These are phyloP conservation scores for Daldinia loculata DNA, from an alignment of 495 filamentous ascomycete genomes.

Conservation along the genomic window DNA sequence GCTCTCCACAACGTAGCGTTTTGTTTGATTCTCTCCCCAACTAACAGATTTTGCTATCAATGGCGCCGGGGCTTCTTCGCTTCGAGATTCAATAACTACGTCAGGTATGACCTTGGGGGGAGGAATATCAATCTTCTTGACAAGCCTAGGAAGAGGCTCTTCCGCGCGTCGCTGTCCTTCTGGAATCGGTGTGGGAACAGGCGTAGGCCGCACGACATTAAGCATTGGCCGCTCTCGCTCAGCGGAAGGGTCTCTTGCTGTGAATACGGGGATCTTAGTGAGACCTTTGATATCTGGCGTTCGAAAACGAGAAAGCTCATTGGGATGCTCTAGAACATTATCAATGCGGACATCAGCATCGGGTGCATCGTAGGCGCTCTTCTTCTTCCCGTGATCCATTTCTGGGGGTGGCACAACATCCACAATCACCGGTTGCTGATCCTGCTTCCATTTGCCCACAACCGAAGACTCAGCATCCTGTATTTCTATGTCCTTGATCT, in stretches of 20 bases:
- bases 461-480: constrained; percentile 58
- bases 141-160: constrained; percentile 17
- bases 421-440: constrained; percentile 45
- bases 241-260: constrained; percentile 55
- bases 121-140: constrained; percentile 21
- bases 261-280: constrained; percentile 46
- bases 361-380: constrained; percentile 61
- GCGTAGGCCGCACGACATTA: constrained; percentile 62
- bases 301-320: constrained; percentile 43
- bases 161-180: constrained; percentile 46
- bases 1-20: constrained; percentile 66
- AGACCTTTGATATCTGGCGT: constrained; percentile 12
- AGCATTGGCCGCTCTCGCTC: constrained; percentile 61
- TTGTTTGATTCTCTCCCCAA: constrained; percentile 69
- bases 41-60: constrained; percentile 59
- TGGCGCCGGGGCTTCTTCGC: constrained; percentile 43
- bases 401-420: constrained; percentile 57
- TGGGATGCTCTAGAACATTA: constrained; percentile 52
- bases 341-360: constrained; percentile 65
- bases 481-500: constrained; percentile 56
- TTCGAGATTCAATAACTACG: constrained; percentile 24
- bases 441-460: constrained; percentile 58
- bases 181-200: constrained; percentile 53
- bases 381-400: constrained; percentile 53
- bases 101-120: constrained; percentile 9